A percentile compares a stretch with the other conserved stretches of the same genome.
Evolutionary conservation across 139 green algal species (phyloP).

Genomic region (Trebouxia sp.): DNA sequence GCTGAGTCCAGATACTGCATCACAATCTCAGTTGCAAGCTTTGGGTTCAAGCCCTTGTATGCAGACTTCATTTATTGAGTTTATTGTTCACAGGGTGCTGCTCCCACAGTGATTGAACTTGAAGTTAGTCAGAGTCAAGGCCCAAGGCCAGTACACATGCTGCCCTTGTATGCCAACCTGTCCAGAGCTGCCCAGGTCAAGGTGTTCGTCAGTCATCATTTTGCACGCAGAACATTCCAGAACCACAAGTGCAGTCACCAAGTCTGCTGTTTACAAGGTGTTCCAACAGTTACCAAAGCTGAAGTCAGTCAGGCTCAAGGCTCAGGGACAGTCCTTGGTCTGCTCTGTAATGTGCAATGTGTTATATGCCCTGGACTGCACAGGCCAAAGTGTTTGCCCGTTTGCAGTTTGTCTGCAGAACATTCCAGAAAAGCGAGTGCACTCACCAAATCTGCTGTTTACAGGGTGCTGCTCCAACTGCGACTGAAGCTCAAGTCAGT

Average conservation of each 20-base stretch:
- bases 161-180: slow-evolving; percentile 95
- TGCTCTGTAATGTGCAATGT: no score
- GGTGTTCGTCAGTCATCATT: slow-evolving; percentile 81
- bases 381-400: no score
- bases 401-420: neutral
- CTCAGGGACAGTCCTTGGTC: slow-evolving; percentile 69
- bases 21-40: no score
- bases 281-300: no score
- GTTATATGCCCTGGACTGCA: no score
- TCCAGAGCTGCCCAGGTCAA: slow-evolving; percentile 60
- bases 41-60: no score
- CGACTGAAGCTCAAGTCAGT: no score
- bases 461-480: slow-evolving; percentile 39
- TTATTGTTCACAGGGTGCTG: neutral
- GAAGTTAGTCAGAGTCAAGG: neutral
- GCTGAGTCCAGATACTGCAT: no score
- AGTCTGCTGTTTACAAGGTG: neutral
- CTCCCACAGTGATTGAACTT: slow-evolving; percentile 59
- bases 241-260: no score
- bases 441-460: neutral
- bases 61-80: neutral
- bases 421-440: neutral
- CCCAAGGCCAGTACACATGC: slow-evolving; percentile 67
- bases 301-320: no score
- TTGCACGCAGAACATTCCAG: no score